Conservation (phyloP, 495 filamentous ascomycete genomes). For the Ascodesmis nigricans region DNA sequence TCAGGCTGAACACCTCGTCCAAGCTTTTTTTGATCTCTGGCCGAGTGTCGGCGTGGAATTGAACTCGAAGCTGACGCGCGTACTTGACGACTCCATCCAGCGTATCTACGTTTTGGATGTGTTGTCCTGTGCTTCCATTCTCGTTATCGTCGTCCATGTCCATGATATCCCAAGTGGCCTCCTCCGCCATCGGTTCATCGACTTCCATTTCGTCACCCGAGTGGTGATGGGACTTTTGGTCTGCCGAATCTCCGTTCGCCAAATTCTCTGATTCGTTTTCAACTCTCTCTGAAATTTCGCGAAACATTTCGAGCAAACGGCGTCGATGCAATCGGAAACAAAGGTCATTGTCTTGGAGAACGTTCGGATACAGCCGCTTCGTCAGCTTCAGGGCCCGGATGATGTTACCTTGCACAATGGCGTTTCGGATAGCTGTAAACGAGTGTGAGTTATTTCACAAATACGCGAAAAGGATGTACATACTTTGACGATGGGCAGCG, state of each 20-base stretch:
- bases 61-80: constrained; percentile 51
- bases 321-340: constrained; percentile 77
- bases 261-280: constrained; percentile 19
- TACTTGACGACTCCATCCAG: constrained; percentile 53
- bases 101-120: constrained; percentile 8
- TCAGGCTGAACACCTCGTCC: constrained; percentile 66
- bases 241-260: constrained; percentile 23
- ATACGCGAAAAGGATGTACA: constrained; percentile 12
- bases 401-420: constrained; percentile 83
- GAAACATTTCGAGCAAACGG: constrained; percentile 93
- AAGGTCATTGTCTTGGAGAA: constrained; percentile 63
- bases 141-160: constrained; percentile 31
- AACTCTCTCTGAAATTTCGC: constrained; percentile 47
- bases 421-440: constrained; percentile 50
- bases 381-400: constrained; percentile 73
- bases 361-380: constrained; percentile 52
- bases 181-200: constrained; percentile 36
- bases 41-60: constrained; percentile 50
- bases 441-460: constrained; percentile 5
- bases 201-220: constrained; percentile 82
- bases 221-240: constrained; percentile 38
- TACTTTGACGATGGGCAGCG: constrained; percentile 72
- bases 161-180: constrained; percentile 27
- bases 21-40: constrained; percentile 49
- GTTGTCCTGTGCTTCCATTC: neutral